A percentile compares a stretch with the other conserved stretches of the same genome.
Conservation (phyloP, 768 basidiomycete genomes). For the Ephemerocybe angulata region DNA sequence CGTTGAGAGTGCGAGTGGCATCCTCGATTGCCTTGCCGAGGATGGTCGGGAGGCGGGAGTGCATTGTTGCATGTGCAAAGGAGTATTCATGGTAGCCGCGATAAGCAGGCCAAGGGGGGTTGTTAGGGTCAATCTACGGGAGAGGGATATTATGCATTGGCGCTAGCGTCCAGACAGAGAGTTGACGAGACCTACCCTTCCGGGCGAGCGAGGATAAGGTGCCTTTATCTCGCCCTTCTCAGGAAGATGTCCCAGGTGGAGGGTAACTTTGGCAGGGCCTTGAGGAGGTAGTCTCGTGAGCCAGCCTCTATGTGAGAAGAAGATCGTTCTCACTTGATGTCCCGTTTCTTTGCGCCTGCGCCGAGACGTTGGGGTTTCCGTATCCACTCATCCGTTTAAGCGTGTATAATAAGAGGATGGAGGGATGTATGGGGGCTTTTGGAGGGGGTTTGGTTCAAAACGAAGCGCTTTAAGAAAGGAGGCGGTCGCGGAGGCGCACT, state of each 20-base stretch:
- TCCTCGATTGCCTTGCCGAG: constrained; percentile 95
- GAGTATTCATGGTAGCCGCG: constrained; percentile 81
- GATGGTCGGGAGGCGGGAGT: constrained; percentile 91
- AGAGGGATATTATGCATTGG: constrained; percentile 10
- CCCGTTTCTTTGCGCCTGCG: too few relatives aligned
- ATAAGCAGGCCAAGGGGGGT: constrained; percentile 80
- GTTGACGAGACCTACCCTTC: constrained; percentile 54
- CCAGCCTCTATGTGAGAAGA: too few relatives aligned
- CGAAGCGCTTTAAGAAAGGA: not conserved
- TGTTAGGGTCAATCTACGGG: constrained; percentile 70
- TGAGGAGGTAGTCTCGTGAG: constrained; percentile 23
- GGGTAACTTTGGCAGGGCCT: constrained; percentile 61
- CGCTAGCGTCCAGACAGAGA: too few relatives aligned
- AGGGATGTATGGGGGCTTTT: too few relatives aligned
- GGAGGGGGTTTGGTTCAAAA: not conserved
- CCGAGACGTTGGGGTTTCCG: too few relatives aligned
- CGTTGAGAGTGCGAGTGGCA: constrained; percentile 82
- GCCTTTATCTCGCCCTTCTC: constrained; percentile 70
- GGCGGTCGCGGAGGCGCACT: too few relatives aligned
- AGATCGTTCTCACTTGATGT: too few relatives aligned
- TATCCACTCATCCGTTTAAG: too few relatives aligned
- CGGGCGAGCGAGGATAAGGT: constrained; percentile 72
- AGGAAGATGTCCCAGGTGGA: constrained; percentile 72
- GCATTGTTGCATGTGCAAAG: constrained; percentile 92
- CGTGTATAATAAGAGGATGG: too few relatives aligned